A percentile compares a stretch with the other conserved stretches of the same genome.
Conservation (phyloP, 768 basidiomycete genomes). For the Sarcomyxa edulis region DNA sequence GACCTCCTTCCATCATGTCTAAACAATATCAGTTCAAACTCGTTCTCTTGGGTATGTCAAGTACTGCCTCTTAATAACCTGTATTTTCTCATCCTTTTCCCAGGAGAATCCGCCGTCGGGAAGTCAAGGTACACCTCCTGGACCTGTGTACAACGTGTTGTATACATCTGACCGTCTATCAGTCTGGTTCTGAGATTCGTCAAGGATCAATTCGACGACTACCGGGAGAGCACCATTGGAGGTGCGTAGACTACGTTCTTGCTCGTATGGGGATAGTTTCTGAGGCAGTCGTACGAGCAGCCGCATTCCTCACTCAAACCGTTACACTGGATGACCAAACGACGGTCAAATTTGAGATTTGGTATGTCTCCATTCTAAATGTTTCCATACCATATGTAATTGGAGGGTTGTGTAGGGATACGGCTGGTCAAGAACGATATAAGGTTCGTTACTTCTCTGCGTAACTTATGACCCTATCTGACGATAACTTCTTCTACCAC, state of each 20-base stretch:
- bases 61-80: not conserved
- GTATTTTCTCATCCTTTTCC: slow-evolving; percentile 10
- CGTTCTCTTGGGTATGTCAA: slow-evolving; percentile 80
- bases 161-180: slow-evolving; percentile 19
- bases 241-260: slow-evolving; percentile 35
- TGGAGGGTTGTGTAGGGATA: slow-evolving; percentile 59
- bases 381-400: slow-evolving; percentile 6
- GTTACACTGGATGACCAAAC: slow-evolving; percentile 86
- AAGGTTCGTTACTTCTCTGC: slow-evolving; percentile 57
- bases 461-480: slow-evolving; percentile 8
- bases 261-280: no score
- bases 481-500: slow-evolving; percentile 10
- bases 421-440: slow-evolving; percentile 93
- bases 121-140: slow-evolving; percentile 97
- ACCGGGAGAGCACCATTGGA: slow-evolving; percentile 92
- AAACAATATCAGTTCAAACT: slow-evolving; percentile 95
- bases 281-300: slow-evolving; percentile 32
- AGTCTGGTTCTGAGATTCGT: slow-evolving; percentile 95
- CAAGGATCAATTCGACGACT: slow-evolving; percentile 94
- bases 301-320: slow-evolving; percentile 98
- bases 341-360: slow-evolving; percentile 97
- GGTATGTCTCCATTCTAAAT: slow-evolving; percentile 43
- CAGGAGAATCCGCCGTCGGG: slow-evolving; percentile 96
- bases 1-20: slow-evolving; percentile 73
- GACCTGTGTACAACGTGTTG: slow-evolving; percentile 7